phyloP scores from a whole-genome alignment of 345 rosid species.

The Euphorbia pulcherrima region DNA sequence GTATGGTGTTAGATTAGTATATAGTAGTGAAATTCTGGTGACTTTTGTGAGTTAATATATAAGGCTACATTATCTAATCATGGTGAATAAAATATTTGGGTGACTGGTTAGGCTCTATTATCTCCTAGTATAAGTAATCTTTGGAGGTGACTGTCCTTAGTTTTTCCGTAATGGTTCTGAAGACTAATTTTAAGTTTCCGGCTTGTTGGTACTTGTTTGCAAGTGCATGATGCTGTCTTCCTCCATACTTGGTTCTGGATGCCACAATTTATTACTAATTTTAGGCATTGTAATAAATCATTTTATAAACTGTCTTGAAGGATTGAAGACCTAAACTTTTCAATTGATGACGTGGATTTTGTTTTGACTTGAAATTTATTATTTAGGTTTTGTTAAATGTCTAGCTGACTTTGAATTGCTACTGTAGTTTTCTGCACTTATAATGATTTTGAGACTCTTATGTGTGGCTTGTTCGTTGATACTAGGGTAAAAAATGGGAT shows the following conservation, averaged over 20 bases:
- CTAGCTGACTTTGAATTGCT: neutral
- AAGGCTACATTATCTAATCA: neutral
- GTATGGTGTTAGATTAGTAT: neutral
- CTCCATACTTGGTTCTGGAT: neutral
- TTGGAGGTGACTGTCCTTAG: neutral
- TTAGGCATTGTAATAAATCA: no score
- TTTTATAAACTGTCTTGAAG: no score
- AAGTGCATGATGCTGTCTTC: neutral
- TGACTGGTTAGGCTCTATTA: neutral
- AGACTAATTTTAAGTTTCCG: neutral
- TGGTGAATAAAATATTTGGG: neutral
- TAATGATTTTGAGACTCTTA: neutral
- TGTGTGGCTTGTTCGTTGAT: neutral
- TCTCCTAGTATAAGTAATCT: neutral
- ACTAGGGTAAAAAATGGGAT: slow-evolving; percentile 72
- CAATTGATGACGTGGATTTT: neutral
- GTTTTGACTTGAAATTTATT: neutral
- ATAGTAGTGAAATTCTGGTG: neutral
- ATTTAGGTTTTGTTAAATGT: neutral
- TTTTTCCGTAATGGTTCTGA: neutral
- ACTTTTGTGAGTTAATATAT: neutral
- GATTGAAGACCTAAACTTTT: neutral
- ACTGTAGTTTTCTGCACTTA: neutral
- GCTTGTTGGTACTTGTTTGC: neutral
- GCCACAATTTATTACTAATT: no score